These are phyloP conservation scores for Lactifluus piperatus DNA, from an alignment of 768 basidiomycete species.

Conservation along the genomic window DNA sequence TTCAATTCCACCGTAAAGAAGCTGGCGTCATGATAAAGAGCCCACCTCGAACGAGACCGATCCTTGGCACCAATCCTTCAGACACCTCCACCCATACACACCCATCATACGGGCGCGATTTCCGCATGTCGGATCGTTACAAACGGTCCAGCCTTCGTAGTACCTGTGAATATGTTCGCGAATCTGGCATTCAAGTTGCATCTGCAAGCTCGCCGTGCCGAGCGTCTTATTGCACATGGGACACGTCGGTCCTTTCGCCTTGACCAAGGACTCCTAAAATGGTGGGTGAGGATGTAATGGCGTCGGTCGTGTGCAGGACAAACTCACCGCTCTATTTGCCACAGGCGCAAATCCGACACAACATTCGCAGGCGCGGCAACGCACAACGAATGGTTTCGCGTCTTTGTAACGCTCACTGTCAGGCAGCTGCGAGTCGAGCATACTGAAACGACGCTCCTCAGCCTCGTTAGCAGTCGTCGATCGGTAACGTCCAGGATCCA, in stretches of 20 bases:
- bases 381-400: conserved; percentile 57
- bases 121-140: conserved; percentile 79
- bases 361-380: conserved; percentile 68
- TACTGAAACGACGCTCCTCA: conserved; percentile 62
- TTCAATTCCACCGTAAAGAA: conserved; percentile 4
- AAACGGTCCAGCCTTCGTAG: conserved; percentile 85
- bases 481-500: conserved; percentile 52
- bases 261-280: conserved; percentile 57
- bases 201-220: conserved; percentile 52
- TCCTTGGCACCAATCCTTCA: conserved; percentile 61
- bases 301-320: not conserved
- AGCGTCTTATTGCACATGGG: conserved; percentile 51
- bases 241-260: conserved; percentile 59
- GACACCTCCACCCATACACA: conserved; percentile 80
- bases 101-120: conserved; percentile 88
- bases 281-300: not conserved
- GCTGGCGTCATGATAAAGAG: not conserved
- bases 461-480: conserved; percentile 28
- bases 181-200: conserved; percentile 84
- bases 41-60: conserved; percentile 68
- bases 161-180: conserved; percentile 68
- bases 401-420: conserved; percentile 85
- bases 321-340: conserved; percentile 46
- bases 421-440: conserved; percentile 82
- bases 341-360: conserved; percentile 50